A percentile compares a stretch with the other conserved stretches of the same genome.
These are phyloP conservation scores for Pachyrhizus erosus DNA, from an alignment of 306 rosid species.

Conservation along the genomic window DNA sequence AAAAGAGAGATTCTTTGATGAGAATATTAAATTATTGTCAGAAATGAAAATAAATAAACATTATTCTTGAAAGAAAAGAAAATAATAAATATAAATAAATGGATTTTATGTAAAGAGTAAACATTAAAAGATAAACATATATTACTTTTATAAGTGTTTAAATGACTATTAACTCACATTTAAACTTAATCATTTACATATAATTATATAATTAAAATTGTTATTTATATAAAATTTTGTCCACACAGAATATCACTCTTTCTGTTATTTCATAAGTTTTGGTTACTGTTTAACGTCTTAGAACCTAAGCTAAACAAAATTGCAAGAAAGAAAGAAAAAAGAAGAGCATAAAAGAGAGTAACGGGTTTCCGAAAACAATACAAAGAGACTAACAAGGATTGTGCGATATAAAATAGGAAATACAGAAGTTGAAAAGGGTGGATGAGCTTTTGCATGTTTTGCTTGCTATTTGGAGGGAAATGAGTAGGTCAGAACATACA, in stretches of 20 bases:
- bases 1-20: too few species aligned
- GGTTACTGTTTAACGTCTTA: neutral
- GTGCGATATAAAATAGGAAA: slow-evolving; percentile 1
- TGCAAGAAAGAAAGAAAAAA: neutral
- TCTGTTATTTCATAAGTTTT: neutral
- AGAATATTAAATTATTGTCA: too few species aligned
- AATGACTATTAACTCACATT: too few species aligned
- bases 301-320: neutral
- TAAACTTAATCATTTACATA: too few species aligned
- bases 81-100: too few species aligned
- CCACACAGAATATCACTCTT: neutral
- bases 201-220: too few species aligned
- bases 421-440: neutral
- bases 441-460: too few species aligned
- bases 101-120: too few species aligned
- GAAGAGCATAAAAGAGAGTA: neutral
- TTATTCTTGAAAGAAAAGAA: too few species aligned
- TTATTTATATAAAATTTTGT: neutral
- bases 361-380: neutral
- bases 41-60: too few species aligned
- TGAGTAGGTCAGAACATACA: slow-evolving; percentile 9
- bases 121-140: neutral
- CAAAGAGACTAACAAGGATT: neutral
- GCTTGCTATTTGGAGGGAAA: neutral
- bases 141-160: neutral